A percentile compares a stretch with the other conserved stretches of the same genome.
Conservation (phyloP, 2,329 filamentous ascomycete genomes). For the Botrytis cinerea region DNA sequence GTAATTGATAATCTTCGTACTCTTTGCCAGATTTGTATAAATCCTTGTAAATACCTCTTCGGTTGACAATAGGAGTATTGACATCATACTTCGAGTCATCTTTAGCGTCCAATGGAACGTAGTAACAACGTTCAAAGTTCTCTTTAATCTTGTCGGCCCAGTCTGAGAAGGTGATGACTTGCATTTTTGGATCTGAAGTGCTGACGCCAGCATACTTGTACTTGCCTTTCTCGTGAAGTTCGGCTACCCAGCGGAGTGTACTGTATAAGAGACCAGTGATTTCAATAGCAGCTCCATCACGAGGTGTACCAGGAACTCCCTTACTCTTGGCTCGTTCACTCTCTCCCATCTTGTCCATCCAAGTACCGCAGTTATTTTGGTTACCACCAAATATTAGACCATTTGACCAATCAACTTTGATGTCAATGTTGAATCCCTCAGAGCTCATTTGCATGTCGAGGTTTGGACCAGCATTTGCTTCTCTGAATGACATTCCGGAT, state of each 20-base stretch:
- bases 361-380: conserved; percentile 93
- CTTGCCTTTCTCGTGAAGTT: conserved; percentile 65
- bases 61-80: conserved; percentile 77
- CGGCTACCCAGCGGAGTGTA: conserved; percentile 75
- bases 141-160: conserved; percentile 81
- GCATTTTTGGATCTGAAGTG: conserved; percentile 52
- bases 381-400: conserved; percentile 94
- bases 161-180: conserved; percentile 66
- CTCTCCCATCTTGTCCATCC: conserved; percentile 99
- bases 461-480: conserved; percentile 86
- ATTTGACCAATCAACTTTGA: conserved; percentile 86
- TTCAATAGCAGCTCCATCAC: conserved; percentile 92
- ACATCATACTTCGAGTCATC: conserved; percentile 80
- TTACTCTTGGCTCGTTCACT: conserved; percentile 88
- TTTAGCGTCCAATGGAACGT: conserved; percentile 67
- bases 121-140: conserved; percentile 94
- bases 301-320: conserved; percentile 91
- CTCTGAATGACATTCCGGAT: conserved; percentile 84
- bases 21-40: conserved; percentile 91
- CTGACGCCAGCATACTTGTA: conserved; percentile 76
- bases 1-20: conserved; percentile 96
- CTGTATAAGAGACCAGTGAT: conserved; percentile 95
- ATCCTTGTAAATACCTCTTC: conserved; percentile 97
- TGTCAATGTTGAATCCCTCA: conserved; percentile 88
- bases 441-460: conserved; percentile 93